Evolutionary conservation across 1,139 yeast genomes (phyloP).

Genomic region (Diutina catenulata): DNA sequence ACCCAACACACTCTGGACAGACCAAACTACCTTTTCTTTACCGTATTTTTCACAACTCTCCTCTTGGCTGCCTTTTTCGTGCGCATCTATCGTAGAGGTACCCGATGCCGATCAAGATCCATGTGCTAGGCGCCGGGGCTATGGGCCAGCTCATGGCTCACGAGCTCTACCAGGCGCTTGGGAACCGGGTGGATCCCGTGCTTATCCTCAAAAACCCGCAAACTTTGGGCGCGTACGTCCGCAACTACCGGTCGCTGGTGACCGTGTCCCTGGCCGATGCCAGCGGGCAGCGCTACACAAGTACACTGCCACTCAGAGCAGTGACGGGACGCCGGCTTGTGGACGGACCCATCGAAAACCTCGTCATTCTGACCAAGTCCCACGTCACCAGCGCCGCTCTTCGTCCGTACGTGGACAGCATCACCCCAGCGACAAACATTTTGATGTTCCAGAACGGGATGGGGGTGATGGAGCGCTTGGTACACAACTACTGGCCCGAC

Average conservation of each 20-base stretch:
- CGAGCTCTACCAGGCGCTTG: constrained; percentile 17
- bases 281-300: constrained; percentile 9
- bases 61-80: no score
- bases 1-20: no score
- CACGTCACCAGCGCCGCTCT: constrained; percentile 41
- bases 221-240: constrained; percentile 26
- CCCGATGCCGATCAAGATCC: constrained; percentile 13
- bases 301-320: constrained; percentile 10
- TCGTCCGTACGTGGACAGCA: constrained; percentile 26
- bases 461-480: constrained; percentile 51
- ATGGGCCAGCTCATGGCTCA: constrained; percentile 29
- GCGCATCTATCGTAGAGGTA: constrained; percentile 7
- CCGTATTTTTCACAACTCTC: no score
- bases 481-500: constrained; percentile 43
- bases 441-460: constrained; percentile 70
- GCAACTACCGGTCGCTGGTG: constrained; percentile 23
- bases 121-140: constrained; percentile 34
- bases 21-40: no score
- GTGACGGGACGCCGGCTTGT: constrained; percentile 6
- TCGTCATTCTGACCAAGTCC: constrained; percentile 56
- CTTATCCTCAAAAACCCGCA: constrained; percentile 28
- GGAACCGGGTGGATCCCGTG: constrained; percentile 11
- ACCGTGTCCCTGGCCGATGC: constrained; percentile 14
- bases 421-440: constrained; percentile 36
- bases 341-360: constrained; percentile 28